These are phyloP conservation scores for Zopfochytrium polystomum DNA, from an alignment of 371 early-diverging fungal species.

Conservation along the genomic window DNA sequence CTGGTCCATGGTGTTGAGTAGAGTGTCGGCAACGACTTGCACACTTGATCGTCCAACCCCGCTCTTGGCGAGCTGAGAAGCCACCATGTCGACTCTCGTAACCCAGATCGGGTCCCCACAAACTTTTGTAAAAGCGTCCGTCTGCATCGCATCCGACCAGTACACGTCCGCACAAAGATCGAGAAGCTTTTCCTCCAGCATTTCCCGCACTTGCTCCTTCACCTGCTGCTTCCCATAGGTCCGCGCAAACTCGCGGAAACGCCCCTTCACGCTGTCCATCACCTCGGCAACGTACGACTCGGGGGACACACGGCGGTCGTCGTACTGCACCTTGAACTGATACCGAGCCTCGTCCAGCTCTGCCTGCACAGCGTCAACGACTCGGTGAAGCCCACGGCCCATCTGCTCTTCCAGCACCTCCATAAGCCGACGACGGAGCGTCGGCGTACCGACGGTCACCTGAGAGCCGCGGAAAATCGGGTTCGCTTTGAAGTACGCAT, in stretches of 20 bases:
- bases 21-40: constrained; percentile 81
- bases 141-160: constrained; percentile 78
- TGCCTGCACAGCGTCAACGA: constrained; percentile 84
- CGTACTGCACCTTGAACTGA: constrained; percentile 97
- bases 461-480: constrained; percentile 27
- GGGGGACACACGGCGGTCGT: constrained; percentile 88
- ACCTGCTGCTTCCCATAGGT: constrained; percentile 90
- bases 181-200: constrained; percentile 84
- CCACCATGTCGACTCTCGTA: constrained; percentile 74
- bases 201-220: constrained; percentile 76
- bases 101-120: constrained; percentile 69
- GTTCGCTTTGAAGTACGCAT: constrained; percentile 56
- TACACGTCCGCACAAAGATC: constrained; percentile 90
- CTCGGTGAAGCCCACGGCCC: constrained; percentile 76
- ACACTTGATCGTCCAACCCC: constrained; percentile 91
- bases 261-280: constrained; percentile 86
- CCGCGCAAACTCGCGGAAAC: constrained; percentile 85
- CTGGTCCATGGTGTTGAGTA: constrained; percentile 77
- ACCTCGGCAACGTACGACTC: constrained; percentile 94
- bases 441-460: constrained; percentile 77
- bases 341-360: constrained; percentile 93
- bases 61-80: constrained; percentile 85
- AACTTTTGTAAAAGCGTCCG: constrained; percentile 56
- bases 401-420: constrained; percentile 88
- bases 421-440: constrained; percentile 78